Base-by-base conservation (phyloP, 305 asterid genomes). In the Fraxinus nigra region DNA sequence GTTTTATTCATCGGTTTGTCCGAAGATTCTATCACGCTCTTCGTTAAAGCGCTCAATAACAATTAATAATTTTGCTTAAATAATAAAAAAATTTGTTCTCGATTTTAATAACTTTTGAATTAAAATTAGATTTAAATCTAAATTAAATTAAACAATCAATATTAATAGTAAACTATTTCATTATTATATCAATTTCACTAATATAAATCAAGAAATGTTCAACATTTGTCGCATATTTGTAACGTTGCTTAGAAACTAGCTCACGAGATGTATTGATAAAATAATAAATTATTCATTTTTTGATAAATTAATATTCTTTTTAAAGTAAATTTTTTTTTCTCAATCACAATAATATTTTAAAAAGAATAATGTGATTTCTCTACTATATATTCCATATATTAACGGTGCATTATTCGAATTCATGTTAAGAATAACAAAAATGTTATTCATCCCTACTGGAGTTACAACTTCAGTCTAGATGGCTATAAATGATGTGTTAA, bases 21-120 rank as follows among this genome's bases (percentile, higher is more conserved):
- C 87, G 90, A 88, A 85, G 92, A 85, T 86, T 91, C 85, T 43
- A 22, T 78, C 93, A 86, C 91, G 89, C 91, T 88, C 92, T 54
- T 82, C 78, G 78, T 54, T 28, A 26, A n/a, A 22, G 43, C 54
- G 32, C 61, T 54, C 24, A 11, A 9, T 26, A 24, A 65, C 7
- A 48, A 14, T 48, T 48, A 43, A 40, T 40, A 9, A 40, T 40
- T 40, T 40, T 40, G 13, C 14, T 40, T 40, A 40, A 40, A 40
- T 9, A 40, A 40, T 40, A 9, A 9, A 1, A 1, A 9, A 9
- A 9, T 7, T 38, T 38, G 46, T 8, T 8, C 46, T 1, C 46
- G 3, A 38, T 13, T 38, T 7, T 37, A 7, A 37, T n/a, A n/a
- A n/a, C n/a, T 7, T 37, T 37, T 1, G 43, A 7, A 37, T 37